Base-by-base conservation (phyloP, 352 stramenopile species). In the Globisporangium camurandrum region DNA sequence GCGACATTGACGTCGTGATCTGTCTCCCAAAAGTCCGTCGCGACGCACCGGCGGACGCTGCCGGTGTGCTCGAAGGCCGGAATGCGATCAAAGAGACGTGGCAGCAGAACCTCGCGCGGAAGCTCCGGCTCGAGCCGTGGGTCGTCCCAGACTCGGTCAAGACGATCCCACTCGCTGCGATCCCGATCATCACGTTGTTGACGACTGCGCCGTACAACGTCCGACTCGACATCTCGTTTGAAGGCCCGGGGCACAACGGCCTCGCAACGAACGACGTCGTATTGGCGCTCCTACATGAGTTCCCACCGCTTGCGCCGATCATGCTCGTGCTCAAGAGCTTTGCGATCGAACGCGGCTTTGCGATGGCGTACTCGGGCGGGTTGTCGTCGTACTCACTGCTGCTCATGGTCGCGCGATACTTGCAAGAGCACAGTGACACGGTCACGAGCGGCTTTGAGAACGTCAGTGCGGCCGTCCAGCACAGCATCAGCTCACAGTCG, bases 41-140 rank as follows among this genome's bases (percentile, higher is more conserved):
- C 23, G 95, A 98, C 66, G 93, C 92, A 9, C 93, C 92, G 33
- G 95, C 96, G 11, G 84, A 97, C 41, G 93, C 95, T 20, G 94
- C 95, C 31, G 96, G 96, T 28, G 90, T 97, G 41, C 61, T 99
- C 30, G 96, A 99, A 84, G 96, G 96, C 34, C 78, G 96, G 56
- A 99, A 99, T 66, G 96, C 96, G 16, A 98, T 99, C 57, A 98
- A 98, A 59, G 95, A 98, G 61, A 97, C 91, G 7, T 98, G 92
- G 75, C 96, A 99, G 64, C 96, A 98, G 62, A 90, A 98, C 28
- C 75, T 99, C 12, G 90, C 94, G 22, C 80, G 95, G 30, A 98
- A 97, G 49, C 67, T 99, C 11, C 95, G 95, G 17, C 79, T 87
- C 58, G 93, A 98, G 47, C 74, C 83, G 3, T 97, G 90, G 90